phyloP scores from a whole-genome alignment of 805 yeast genomes.

The Yarrowia sp. region DNA sequence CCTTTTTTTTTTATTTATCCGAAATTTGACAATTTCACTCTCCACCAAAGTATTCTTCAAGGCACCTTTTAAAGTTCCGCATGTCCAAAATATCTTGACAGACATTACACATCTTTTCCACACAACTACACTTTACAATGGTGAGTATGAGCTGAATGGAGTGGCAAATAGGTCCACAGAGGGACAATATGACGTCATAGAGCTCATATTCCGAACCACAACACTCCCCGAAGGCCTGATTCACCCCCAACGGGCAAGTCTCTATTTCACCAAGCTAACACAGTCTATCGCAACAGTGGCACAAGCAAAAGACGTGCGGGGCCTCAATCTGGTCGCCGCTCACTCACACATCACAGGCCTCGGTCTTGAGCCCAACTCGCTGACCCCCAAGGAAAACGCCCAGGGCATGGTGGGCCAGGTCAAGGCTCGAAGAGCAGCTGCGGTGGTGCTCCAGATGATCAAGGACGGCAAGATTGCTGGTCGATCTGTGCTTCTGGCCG shows the following conservation, averaged over 20 bases:
- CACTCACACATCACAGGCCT: conserved; percentile 97
- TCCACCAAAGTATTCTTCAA: background rate
- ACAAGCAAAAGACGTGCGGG: conserved; percentile 59
- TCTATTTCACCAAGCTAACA: conserved; percentile 2
- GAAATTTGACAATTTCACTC: no score
- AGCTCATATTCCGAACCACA: no score
- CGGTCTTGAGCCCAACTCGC: conserved; percentile 85
- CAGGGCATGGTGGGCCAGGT: conserved; percentile 99
- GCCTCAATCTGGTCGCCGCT: conserved; percentile 89
- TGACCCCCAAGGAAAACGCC: conserved; percentile 77
- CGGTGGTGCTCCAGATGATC: conserved; percentile 89
- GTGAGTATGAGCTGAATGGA: conserved; percentile 14
- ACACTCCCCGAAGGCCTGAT: no score
- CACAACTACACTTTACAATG: conserved; percentile 28
- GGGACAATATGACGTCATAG: no score
- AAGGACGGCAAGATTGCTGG: conserved; percentile 96
- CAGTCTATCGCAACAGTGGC: conserved; percentile 53
- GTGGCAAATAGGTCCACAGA: no score
- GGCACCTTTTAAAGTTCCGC: conserved; percentile 8
- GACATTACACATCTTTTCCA: conserved; percentile 13
- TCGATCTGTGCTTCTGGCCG: conserved; percentile 92
- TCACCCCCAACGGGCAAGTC: no score
- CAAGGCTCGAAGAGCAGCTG: conserved; percentile 96
- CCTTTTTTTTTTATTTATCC: background rate
- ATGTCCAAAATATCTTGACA: conserved; percentile 29